Evolutionary conservation across 2,329 filamentous ascomycete genomes (phyloP), one percentile per base, ranked within the genome.

Genomic region (Byssothecium circinans): DNA sequence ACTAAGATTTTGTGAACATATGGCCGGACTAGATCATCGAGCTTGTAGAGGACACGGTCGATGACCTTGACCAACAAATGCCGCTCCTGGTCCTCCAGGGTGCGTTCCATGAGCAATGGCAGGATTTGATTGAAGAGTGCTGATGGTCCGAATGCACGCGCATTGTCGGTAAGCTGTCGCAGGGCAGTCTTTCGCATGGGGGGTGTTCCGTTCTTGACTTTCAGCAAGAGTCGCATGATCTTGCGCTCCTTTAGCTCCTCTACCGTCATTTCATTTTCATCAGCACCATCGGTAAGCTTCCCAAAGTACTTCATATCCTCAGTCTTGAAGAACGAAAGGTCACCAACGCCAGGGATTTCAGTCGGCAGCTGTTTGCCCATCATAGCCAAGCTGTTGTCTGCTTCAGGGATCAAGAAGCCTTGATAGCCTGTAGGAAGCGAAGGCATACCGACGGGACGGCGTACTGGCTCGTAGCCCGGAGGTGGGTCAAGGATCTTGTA

Each of bases 291-390:
- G 18, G 95, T 92, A 33, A 99, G 82, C 77, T 99, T 97, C 49
- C 92, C 91, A 65, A 99, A 99, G 74, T 99, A 99, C 32, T 89
- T 86, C 91, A 97, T 96, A 72, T 99, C 94, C 71, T 99, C 94
- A 1, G 91, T 84, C 75, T 99, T 99, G 81, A 99, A 96, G 70
- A 97, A 99, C 59, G 96, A 91, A 42, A 99, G 76, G 69, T 99
- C 94, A 32, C 91, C 91, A 41, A 99, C 91, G 32, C 94, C 94
- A 3, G 94, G 91, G 30, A 99, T 96, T 67, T 97, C 92, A 3
- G 90, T 95, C 8, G 92, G 90, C 62, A 97, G 83, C 59, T 95
- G 89, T 74, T 95, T 95, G 58, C 91, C 90, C 65, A 92, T 83
- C 41, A 88, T 57, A 43, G 57, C 78, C 55, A 90, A 83, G 50